These are phyloP conservation scores for Tylopilus orsonianus DNA, from an alignment of 1,284 basidiomycete genomes.

Conservation along the genomic window DNA sequence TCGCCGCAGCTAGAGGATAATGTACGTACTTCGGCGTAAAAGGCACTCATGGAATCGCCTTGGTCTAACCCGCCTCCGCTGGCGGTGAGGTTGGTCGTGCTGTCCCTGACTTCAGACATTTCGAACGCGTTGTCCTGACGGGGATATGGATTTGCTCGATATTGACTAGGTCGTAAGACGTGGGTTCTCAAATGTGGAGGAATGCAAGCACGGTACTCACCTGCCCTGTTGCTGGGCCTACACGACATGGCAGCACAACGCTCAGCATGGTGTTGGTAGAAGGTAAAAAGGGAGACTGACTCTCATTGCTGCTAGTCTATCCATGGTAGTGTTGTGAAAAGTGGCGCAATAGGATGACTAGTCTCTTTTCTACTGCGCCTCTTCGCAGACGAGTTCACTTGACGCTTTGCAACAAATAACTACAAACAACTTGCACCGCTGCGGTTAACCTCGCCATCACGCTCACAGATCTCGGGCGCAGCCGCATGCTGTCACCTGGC, in stretches of 20 bases:
- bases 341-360: not conserved
- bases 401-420: conserved; percentile 15
- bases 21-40: conserved; percentile 68
- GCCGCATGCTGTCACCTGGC: too few species aligned
- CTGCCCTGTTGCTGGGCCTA: conserved; percentile 69
- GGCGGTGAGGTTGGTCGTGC: conserved; percentile 48
- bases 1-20: not conserved
- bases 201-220: conserved; percentile 35
- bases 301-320: conserved; percentile 81
- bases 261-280: conserved; percentile 5
- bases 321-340: conserved; percentile 48
- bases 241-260: conserved; percentile 4
- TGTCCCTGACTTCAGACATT: conserved; percentile 65
- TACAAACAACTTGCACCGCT: conserved; percentile 19
- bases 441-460: too few species aligned
- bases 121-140: conserved; percentile 71
- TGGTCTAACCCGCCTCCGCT: conserved; percentile 34
- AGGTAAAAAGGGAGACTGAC: conserved; percentile 39
- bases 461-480: too few species aligned
- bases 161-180: conserved; percentile 49
- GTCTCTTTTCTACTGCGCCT: too few species aligned
- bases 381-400: too few species aligned
- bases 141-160: conserved; percentile 61
- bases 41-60: conserved; percentile 63
- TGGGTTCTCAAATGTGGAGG: not conserved